Conservation (phyloP, 108 stramenopile species). For the Hondaea fermentalgiana region DNA sequence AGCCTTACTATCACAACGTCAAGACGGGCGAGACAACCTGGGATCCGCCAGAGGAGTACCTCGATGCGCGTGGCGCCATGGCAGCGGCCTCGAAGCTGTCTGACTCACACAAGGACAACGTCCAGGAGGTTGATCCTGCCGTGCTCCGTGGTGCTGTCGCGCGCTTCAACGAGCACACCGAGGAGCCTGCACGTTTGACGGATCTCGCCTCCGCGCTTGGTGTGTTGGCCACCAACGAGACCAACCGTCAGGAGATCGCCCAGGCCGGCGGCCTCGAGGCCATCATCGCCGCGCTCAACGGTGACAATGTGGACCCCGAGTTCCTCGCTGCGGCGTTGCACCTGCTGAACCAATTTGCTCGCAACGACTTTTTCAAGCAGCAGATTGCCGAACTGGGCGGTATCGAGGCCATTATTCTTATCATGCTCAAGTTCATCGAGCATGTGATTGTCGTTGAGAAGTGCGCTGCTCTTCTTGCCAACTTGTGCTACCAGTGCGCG, state of each 20-base stretch:
- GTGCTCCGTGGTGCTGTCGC: not conserved
- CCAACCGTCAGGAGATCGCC: not conserved
- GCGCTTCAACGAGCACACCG: not conserved
- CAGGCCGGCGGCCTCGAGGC: not conserved
- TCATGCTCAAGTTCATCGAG: not conserved
- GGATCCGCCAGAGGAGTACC: constrained; percentile 7
- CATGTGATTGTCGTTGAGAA: not conserved
- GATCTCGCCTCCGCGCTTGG: not conserved
- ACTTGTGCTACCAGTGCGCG: not conserved
- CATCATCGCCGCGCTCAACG: not conserved
- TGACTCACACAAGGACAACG: not conserved
- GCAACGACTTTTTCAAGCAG: constrained; percentile 5
- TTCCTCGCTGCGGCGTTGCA: not conserved
- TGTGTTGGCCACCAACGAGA: not conserved
- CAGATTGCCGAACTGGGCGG: constrained; percentile 5
- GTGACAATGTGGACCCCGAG: not conserved
- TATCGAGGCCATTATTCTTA: not conserved
- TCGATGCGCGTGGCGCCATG: not conserved
- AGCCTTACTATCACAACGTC: constrained; percentile 18
- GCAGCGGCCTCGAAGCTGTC: not conserved
- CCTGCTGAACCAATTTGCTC: constrained; percentile 8
- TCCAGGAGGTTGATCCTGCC: not conserved
- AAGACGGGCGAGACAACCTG: constrained; percentile 13
- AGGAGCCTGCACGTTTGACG: not conserved
- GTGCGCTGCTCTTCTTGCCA: not conserved